Evolutionary conservation across 164 flowering plant genomes (phyloP).

Genomic region (Vitis rupestris): DNA sequence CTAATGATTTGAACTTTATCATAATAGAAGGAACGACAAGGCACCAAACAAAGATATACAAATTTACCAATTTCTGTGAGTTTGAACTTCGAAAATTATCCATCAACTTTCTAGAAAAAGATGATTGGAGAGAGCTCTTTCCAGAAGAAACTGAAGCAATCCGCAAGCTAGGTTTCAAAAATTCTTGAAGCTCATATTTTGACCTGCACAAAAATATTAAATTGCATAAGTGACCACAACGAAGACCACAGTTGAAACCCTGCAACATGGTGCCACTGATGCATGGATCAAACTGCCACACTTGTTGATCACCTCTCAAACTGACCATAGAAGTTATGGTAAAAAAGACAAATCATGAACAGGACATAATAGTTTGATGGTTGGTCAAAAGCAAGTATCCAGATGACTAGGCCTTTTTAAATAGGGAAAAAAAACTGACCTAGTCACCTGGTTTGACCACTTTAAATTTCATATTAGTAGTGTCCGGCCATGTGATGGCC

Average conservation of each 20-base stretch:
- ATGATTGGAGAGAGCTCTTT: constrained; percentile 48
- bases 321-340: background rate
- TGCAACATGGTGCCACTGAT: background rate
- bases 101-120: constrained; percentile 55
- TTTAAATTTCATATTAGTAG: background rate
- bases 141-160: constrained; percentile 51
- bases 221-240: background rate
- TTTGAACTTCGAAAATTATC: constrained; percentile 54
- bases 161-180: constrained; percentile 93
- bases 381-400: background rate
- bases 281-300: background rate
- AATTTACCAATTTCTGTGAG: constrained; percentile 44
- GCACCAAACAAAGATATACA: background rate
- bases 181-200: constrained; percentile 92
- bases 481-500: background rate
- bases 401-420: background rate
- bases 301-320: background rate
- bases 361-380: background rate
- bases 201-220: constrained; percentile 48
- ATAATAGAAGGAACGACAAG: background rate
- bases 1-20: background rate
- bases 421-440: no score
- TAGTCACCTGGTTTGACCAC: background rate
- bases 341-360: background rate
- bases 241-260: background rate